These are phyloP conservation scores for Claviceps spartinae DNA, from an alignment of 2,329 filamentous ascomycete species.

Conservation along the genomic window DNA sequence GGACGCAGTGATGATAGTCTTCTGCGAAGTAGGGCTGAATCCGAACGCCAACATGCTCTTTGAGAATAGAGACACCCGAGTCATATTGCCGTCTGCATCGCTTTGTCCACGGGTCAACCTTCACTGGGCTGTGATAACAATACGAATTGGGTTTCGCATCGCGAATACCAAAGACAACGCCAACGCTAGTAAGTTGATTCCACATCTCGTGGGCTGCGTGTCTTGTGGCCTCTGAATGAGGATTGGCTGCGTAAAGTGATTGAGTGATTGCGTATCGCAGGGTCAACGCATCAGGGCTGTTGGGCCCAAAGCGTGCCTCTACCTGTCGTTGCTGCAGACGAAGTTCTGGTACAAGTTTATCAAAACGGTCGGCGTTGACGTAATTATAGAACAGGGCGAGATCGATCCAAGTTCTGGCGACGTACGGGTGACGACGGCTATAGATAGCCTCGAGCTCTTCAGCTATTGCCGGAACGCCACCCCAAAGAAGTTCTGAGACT, in stretches of 20 bases:
- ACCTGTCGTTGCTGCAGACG: constrained; percentile 21
- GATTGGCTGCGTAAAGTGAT: constrained; percentile 22
- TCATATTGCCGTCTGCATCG: constrained; percentile 29
- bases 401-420: constrained; percentile 28
- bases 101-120: constrained; percentile 30
- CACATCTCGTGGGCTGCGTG: constrained; percentile 25
- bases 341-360: constrained; percentile 25
- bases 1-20: constrained; percentile 27
- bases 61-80: constrained; percentile 21
- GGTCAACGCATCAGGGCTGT: constrained; percentile 22
- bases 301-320: constrained; percentile 20
- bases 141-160: constrained; percentile 24
- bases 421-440: constrained; percentile 28
- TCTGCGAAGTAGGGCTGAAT: constrained; percentile 30
- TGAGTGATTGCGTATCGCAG: constrained; percentile 29
- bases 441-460: constrained; percentile 32
- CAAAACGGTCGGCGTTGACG: constrained; percentile 21
- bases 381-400: constrained; percentile 27
- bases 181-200: constrained; percentile 21
- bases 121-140: constrained; percentile 30
- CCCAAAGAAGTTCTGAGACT: constrained; percentile 30
- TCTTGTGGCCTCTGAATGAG: constrained; percentile 21
- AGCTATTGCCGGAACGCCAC: constrained; percentile 26
- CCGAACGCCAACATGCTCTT: constrained; percentile 24
- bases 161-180: constrained; percentile 22